phyloP scores from a whole-genome alignment of 331 rosid species.

The Spiraea crenata region DNA sequence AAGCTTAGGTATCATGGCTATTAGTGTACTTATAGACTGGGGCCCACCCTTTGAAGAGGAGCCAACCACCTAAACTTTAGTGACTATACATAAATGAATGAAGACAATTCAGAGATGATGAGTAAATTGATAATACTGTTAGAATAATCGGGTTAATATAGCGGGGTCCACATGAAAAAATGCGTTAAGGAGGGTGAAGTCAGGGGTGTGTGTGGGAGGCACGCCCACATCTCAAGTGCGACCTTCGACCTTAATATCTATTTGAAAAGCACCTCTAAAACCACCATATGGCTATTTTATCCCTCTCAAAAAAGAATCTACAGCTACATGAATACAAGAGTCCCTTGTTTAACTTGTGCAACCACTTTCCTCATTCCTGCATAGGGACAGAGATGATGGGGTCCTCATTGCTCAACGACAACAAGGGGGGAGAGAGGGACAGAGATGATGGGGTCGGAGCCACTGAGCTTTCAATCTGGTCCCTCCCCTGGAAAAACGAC shows the following conservation, averaged over 20 bases:
- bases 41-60: constrained; percentile 31
- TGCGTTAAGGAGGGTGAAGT: constrained; percentile 36
- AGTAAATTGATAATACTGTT: no score
- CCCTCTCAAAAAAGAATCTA: constrained; percentile 2
- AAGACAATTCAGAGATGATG: neutral
- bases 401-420: constrained; percentile 27
- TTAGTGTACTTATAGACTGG: constrained; percentile 48
- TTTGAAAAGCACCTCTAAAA: constrained; percentile 43
- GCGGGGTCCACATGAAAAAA: constrained; percentile 19
- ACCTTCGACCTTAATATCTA: constrained; percentile 58
- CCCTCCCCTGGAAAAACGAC: constrained; percentile 24
- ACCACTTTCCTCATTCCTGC: constrained; percentile 19
- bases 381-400: no score
- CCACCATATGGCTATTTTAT: constrained; percentile 26
- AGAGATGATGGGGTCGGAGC: constrained; percentile 57
- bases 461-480: constrained; percentile 53
- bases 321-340: constrained; percentile 2
- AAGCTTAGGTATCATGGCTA: constrained; percentile 42
- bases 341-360: constrained; percentile 39
- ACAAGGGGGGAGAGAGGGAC: constrained; percentile 27
- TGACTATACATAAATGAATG: neutral
- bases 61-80: constrained; percentile 46
- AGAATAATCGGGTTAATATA: constrained; percentile 5
- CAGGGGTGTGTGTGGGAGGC: constrained; percentile 38
- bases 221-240: constrained; percentile 51